Evolutionary conservation across 371 early-diverging fungal genomes (phyloP), one percentile per base, ranked within the genome.

Genomic region (Aphelidium insulamus): DNA sequence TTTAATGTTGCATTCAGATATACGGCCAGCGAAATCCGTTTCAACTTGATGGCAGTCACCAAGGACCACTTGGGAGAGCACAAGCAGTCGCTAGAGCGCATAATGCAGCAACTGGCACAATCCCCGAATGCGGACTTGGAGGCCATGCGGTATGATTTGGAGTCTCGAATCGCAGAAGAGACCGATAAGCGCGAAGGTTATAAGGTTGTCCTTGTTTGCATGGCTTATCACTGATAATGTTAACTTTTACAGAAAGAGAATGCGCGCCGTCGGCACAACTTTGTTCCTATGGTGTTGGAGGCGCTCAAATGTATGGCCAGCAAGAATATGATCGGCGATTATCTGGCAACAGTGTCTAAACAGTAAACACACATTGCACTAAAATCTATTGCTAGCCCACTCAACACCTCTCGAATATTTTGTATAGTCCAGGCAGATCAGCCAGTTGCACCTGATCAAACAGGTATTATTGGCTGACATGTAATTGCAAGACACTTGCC

Each of bases 381-480:
- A n/a, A n/a, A n/a, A n/a, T n/a, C n/a, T n/a, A n/a, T n/a, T n/a
- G n/a, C n/a, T n/a, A n/a, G n/a, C n/a, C n/a, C 26, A 10, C 26
- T 50, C 43, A 83, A 44, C 84, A 84, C 28, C 91, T 48, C 48
- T 91, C 87, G 64, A 91, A 91, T 15, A 88, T 73, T 26, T 69
- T 74, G 55, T 90, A 90, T 19, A 90, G 54, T 39, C 87, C 85
- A n/a, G 75, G 66, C 34, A 84, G 52, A 43, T 77, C 66, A 0
- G 79, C 81, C 12, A 92, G 41, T 38, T 71, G 73, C 5, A 72
- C 52, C 1, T n/a, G n/a, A n/a, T n/a, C n/a, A n/a, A n/a, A n/a
- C n/a, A n/a, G n/a, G n/a, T n/a, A n/a, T n/a, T n/a, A n/a, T n/a
- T n/a, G n/a, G n/a, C n/a, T n/a, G n/a, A n/a, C n/a, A n/a, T n/a